Evolutionary conservation across 345 rosid species (phyloP).

Genomic region (Angophora floribunda): DNA sequence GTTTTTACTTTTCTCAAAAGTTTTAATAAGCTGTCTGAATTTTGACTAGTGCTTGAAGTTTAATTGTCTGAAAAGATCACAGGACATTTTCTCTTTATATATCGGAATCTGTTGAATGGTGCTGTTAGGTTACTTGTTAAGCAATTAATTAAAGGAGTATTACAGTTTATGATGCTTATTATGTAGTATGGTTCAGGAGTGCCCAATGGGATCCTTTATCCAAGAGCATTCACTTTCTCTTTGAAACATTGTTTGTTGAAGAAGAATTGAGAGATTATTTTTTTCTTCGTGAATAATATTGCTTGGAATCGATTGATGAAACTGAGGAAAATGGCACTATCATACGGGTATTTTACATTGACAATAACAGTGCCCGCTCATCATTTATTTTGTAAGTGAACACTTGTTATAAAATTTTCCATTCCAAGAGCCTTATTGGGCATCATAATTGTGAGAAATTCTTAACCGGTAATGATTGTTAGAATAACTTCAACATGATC

Average conservation of each 20-base stretch:
- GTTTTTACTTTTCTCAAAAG: neutral
- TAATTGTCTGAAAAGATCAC: neutral
- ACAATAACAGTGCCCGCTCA: neutral
- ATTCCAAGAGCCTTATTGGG: neutral
- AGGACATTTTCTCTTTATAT: neutral
- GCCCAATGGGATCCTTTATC: neutral
- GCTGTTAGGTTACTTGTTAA: neutral
- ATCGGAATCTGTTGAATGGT: neutral
- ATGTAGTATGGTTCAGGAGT: neutral
- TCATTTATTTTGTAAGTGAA: neutral
- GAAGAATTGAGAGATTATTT: neutral
- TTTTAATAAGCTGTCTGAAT: neutral
- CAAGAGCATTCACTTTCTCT: neutral
- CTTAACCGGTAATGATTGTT: neutral
- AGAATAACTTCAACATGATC: neutral
- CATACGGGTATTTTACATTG: neutral
- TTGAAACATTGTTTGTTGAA: neutral
- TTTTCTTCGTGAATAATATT: neutral
- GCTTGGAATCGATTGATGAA: neutral
- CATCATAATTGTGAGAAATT: neutral
- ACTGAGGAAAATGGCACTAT: neutral
- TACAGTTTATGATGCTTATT: neutral
- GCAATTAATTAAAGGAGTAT: neutral
- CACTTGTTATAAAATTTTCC: neutral
- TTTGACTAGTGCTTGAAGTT: neutral